phyloP scores from a whole-genome alignment of 108 stramenopile species.

The Skeletonema potamos region DNA sequence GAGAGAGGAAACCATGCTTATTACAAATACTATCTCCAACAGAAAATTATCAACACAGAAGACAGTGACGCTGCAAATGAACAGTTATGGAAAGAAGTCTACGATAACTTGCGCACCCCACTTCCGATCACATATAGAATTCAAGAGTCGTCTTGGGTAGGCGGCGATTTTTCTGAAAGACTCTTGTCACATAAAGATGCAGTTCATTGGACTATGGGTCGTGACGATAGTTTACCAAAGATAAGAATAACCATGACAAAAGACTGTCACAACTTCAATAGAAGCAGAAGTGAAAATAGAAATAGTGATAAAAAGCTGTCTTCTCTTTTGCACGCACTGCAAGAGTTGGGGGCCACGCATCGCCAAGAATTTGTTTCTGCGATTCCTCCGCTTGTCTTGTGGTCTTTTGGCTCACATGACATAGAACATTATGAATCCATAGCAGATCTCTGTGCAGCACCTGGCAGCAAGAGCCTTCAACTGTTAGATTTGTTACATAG shows the following conservation, averaged over 20 bases:
- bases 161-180: conserved; percentile 1
- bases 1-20: conserved; percentile 9
- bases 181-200: neutral
- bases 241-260: conserved; percentile 4
- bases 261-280: neutral
- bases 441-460: conserved; percentile 89
- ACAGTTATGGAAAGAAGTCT: conserved; percentile 4
- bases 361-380: conserved; percentile 96
- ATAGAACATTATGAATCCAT: neutral
- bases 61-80: neutral
- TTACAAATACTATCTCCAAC: conserved; percentile 10
- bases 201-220: neutral
- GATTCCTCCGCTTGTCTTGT: conserved; percentile 91
- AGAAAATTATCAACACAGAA: conserved; percentile 1
- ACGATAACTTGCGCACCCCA: conserved; percentile 4
- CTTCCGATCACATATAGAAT: conserved; percentile 12
- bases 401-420: conserved; percentile 31
- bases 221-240: neutral
- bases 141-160: conserved; percentile 9
- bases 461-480: conserved; percentile 93
- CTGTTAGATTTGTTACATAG: conserved; percentile 81
- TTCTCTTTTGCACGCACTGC: conserved; percentile 4
- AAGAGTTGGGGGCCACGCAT: conserved; percentile 7
- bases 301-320: neutral
- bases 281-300: neutral